Evolutionary conservation across 805 yeast genomes (phyloP), one percentile per base, ranked within the genome.

Genomic region (Yamadazyma philogaea): DNA sequence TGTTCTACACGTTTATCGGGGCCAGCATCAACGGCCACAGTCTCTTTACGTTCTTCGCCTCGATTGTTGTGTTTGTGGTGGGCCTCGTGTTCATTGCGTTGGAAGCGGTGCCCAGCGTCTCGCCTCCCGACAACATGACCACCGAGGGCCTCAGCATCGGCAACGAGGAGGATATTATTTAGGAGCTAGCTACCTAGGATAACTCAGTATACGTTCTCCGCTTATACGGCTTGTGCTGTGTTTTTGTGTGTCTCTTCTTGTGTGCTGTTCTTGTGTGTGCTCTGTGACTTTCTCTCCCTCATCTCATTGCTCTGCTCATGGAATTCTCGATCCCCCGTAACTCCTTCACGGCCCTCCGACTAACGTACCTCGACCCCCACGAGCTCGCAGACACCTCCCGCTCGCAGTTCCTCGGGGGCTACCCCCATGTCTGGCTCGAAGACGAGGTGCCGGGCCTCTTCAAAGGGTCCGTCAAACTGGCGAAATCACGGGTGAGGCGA

Each of bases 51-150:
- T 55, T 77, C 30, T 57, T 86, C 33, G 66, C 78, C n/a, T 82
- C 83, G 2, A 48, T 82, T 7, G 39, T 84, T 11, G 66, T 86
- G n/a, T 73, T 78, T 30, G 31, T 78, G 2, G 61, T 80, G 18
- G 96, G 96, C 21, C 56, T 78, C 17, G 75, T 63, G 2, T 87
- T 72, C 61, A 57, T 74, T 37, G 77, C 64, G 1, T 72, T 87
- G 54, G 93, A 87, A 61, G 82, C 84, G 39, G 62, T 85, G 20
- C 88, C 90, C 15, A 77, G 84, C 46, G 69, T 87, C 32, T 82
- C 85, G 40, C 84, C 89, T 21, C 96, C 96, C 15, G 84, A 78
- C 44, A 87, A 84, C 64, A 87, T 88, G 86, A 84, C 61, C 48
- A 63, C 70, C 6, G 75, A 70, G 48, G 71, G 73, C 1, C 52